Evolutionary conservation across 2,329 filamentous ascomycete genomes (phyloP), one percentile per base, ranked within the genome.

Genomic region (Mycosphaerella sp.): DNA sequence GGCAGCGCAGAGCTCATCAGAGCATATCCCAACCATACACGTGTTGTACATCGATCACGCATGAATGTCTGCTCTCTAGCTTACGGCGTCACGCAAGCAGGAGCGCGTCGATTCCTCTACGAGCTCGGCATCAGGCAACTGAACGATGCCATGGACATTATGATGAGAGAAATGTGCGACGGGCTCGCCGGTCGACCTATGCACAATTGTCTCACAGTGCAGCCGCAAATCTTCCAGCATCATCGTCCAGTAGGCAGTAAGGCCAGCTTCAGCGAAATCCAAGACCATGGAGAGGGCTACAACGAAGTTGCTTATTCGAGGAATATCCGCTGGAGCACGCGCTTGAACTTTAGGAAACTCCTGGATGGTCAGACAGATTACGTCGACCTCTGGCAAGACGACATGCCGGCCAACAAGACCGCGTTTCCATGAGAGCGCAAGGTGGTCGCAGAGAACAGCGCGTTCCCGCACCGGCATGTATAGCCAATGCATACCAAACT

Each of bases 191-290:
- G 57, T 11, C 59, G 66, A 8, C 46, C 51, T 41, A 52, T 70
- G 53, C 67, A 72, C 48, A 70, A 67, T 43, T 73, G 76, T 64
- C 41, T 79, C 56, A 69, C 71, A 0, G 66, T 71, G 1, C 68
- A 72, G 55, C 77, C 76, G 0, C 67, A 69, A 31, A 62, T 80
- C 2, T 76, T 80, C 60, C 70, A 75, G n/a, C 73, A 76, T 12
- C 73, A 78, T 56, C 67, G 73, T 1, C 62, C 70, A 0, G 69
- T 68, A 0, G 78, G 77, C 31, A 62, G 63, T 1, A 64, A 61
- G 40, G 63, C 51, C 7, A 57, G 62, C 1, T 64, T 62, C 40
- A 75, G 72, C 50, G 70, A 76, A 44, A 75, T 76, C 40, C 62
- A 62, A 1, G 57, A 68, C 3, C 66, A 72, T 26, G 67, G 62